Percentiles rank a stretch among this genome's conserved stretches.
These are phyloP conservation scores for Diaporthe vaccinii DNA, from an alignment of 2,329 filamentous ascomycete genomes.

Conservation along the genomic window DNA sequence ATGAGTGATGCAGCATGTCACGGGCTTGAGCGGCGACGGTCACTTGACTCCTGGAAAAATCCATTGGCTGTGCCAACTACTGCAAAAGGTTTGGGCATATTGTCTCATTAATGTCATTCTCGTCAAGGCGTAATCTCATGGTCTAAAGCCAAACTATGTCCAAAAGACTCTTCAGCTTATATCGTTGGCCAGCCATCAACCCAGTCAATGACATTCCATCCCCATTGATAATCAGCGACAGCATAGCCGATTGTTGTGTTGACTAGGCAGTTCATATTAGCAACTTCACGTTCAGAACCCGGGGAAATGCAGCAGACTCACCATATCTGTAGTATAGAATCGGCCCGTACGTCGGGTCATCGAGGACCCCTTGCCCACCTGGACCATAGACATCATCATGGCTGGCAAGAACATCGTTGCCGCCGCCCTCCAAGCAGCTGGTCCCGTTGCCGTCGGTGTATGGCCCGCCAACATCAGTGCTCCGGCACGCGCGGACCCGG, in stretches of 20 bases:
- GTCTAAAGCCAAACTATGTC: not conserved
- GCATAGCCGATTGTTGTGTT: slow-evolving; percentile 58
- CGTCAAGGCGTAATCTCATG: not conserved
- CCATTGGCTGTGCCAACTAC: not conserved
- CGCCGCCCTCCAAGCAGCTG: slow-evolving; percentile 69
- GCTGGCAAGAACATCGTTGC: slow-evolving; percentile 68
- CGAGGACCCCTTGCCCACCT: slow-evolving; percentile 72
- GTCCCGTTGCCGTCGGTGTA: slow-evolving; percentile 70
- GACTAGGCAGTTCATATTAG: slow-evolving; percentile 47
- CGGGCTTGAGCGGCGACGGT: not conserved
- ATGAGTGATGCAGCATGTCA: not conserved
- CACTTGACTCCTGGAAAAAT: not conserved
- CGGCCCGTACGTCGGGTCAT: slow-evolving; percentile 63
- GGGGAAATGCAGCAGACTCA: slow-evolving; percentile 50
- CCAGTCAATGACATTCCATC: slow-evolving; percentile 59
- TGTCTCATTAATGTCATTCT: not conserved
- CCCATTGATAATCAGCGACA: slow-evolving; percentile 60
- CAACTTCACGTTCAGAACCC: not conserved
- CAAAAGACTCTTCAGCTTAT: not conserved
- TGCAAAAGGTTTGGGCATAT: not conserved
- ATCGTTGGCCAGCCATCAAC: slow-evolving; percentile 43
- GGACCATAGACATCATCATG: slow-evolving; percentile 73
- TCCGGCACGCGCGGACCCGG: slow-evolving; percentile 74
- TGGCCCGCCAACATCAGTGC: slow-evolving; percentile 61
- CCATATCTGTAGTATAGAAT: slow-evolving; percentile 75